phyloP scores from a whole-genome alignment of 345 rosid species.

The Linum lewisii region DNA sequence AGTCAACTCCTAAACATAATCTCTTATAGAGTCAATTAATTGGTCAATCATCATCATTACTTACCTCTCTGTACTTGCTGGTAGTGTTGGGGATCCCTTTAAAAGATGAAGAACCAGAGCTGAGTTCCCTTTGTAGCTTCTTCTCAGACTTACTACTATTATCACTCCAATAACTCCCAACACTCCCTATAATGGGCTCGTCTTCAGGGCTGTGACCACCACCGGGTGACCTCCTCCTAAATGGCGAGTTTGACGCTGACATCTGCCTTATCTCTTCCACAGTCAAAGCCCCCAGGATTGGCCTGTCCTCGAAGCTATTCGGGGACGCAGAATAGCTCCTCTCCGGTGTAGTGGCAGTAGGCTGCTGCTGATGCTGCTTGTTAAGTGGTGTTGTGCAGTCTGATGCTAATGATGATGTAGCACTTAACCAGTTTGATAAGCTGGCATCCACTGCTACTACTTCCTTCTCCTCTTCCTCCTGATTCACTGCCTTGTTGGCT shows the following conservation, averaged over 20 bases:
- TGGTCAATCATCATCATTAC: not conserved
- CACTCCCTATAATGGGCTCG: slow-evolving; percentile 74
- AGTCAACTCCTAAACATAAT: no score
- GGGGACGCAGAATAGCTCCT: slow-evolving; percentile 37
- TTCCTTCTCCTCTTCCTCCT: slow-evolving; percentile 11
- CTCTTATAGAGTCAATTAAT: slow-evolving; percentile 2
- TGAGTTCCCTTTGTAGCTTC: slow-evolving; percentile 12
- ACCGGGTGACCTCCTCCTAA: slow-evolving; percentile 60
- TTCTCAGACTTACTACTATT: slow-evolving; percentile 12
- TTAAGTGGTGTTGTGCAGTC: slow-evolving; percentile 34
- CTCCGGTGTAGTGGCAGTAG: slow-evolving; percentile 23
- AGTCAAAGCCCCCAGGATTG: slow-evolving; percentile 79
- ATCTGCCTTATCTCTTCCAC: slow-evolving; percentile 73
- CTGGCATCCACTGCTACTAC: slow-evolving; percentile 70
- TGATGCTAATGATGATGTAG: slow-evolving; percentile 15
- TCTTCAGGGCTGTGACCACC: slow-evolving; percentile 67
- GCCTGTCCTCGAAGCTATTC: slow-evolving; percentile 62
- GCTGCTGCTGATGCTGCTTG: slow-evolving; percentile 21
- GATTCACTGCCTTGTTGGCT: slow-evolving; percentile 23
- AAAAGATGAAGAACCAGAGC: slow-evolving; percentile 38
- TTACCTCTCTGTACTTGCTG: slow-evolving; percentile 94
- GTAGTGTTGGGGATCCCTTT: slow-evolving; percentile 88
- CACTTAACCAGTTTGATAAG: slow-evolving; percentile 83
- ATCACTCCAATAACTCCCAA: slow-evolving; percentile 73
- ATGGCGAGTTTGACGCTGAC: slow-evolving; percentile 52